Evolutionary conservation across 257 asterid species (phyloP).

Genomic region (Verbena officinalis): DNA sequence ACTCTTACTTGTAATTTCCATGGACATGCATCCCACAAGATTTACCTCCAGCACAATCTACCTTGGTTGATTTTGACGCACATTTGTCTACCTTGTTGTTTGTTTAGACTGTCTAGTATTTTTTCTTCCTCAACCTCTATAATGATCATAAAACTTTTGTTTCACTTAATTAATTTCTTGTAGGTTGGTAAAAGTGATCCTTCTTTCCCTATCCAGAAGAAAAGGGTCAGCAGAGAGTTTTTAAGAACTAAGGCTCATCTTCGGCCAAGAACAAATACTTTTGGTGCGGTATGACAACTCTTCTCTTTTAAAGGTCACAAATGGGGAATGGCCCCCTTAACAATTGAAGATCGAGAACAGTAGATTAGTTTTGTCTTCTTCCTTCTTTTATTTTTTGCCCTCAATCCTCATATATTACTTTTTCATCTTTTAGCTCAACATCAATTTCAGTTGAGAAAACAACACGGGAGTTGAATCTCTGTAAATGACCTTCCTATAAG

Average conservation of each 20-base stretch:
- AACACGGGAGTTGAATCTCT: conserved; percentile 4
- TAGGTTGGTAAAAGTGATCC: conserved; percentile 91
- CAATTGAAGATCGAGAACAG: conserved; percentile 2
- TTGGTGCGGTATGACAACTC: conserved; percentile 80
- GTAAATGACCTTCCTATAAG: conserved; percentile 14
- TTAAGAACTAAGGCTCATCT: conserved; percentile 98
- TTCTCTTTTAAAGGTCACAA: conserved; percentile 21
- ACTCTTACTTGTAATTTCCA: conserved; percentile 24
- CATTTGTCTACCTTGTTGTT: conserved; percentile 24
- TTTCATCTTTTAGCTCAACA: conserved; percentile 1
- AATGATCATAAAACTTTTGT: conserved; percentile 14
- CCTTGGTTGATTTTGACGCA: conserved; percentile 10
- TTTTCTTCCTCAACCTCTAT: conserved; percentile 12
- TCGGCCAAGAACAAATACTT: conserved; percentile 96
- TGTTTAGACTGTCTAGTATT: neutral
- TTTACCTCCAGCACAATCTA: neutral
- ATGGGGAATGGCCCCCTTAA: neutral
- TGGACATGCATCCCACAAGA: conserved; percentile 10
- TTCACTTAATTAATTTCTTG: conserved; percentile 22
- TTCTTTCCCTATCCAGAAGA: conserved; percentile 95
- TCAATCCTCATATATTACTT: neutral
- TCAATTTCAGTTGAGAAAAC: neutral
- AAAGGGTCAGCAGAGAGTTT: conserved; percentile 91
- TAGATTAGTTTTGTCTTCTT: neutral
- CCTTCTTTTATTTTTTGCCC: neutral